A percentile compares a stretch with the other conserved stretches of the same genome.
Conservation (phyloP, 305 asterid genomes). For the Solanum hybrid region DNA sequence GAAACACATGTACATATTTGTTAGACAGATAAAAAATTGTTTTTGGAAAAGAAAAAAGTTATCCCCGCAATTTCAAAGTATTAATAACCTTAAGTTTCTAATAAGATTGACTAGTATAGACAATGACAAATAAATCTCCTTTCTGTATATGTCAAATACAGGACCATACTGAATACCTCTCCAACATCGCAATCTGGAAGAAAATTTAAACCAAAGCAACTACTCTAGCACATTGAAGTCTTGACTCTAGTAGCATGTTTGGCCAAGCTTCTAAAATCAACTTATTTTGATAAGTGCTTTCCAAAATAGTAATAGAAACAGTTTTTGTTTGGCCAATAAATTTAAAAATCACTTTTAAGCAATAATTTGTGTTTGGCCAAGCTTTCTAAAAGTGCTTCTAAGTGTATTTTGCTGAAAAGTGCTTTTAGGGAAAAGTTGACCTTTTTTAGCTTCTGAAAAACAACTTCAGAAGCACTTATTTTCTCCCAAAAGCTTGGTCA, state of each 20-base stretch:
- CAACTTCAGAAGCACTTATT: background rate
- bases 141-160: background rate
- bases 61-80: background rate
- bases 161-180: background rate
- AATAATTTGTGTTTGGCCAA: background rate
- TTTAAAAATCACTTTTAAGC: background rate
- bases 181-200: slow-evolving; percentile 1
- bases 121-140: background rate
- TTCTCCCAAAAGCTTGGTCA: background rate
- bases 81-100: background rate
- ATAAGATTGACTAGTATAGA: background rate
- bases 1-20: background rate
- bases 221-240: background rate
- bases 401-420: background rate
- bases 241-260: background rate
- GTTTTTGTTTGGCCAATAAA: background rate
- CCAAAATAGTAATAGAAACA: background rate
- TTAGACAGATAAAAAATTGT: background rate
- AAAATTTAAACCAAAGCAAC: background rate
- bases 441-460: background rate
- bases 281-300: background rate
- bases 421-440: background rate
- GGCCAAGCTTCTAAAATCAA: background rate
- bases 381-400: background rate
- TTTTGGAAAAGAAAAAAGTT: background rate